Evolutionary conservation across 208 protist species (phyloP), one percentile per base, ranked within the genome.

Genomic region (Acanthamoeba sp.): DNA sequence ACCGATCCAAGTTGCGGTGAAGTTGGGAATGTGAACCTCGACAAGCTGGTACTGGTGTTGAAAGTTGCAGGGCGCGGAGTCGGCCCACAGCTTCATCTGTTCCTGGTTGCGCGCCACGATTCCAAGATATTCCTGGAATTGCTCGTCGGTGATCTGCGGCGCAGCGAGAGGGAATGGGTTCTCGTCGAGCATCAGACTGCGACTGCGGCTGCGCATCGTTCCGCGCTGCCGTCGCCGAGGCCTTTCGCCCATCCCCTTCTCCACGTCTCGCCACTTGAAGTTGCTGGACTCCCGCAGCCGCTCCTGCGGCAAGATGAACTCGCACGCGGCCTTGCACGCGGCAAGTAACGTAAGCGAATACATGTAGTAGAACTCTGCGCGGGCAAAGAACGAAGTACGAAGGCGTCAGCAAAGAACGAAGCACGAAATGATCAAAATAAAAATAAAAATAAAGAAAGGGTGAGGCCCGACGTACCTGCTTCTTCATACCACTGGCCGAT

Each of bases 331-430:
- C 52, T 91, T 91, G 62, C 85, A 91, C 1, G 59, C 6, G 20
- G 85, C 85, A 52, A 91, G 55, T 10, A 91, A 27, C 22, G 55
- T 45, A 3, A 91, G 34, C 32, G 85, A 91, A 45, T 91, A 91
- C 24, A 38, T 29, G n/a, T 73, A 91, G 57, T 91, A 71, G 55
- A 76, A 91, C 85, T 91, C 85, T 91, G 52, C 0, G 0, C 24
- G 2, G 45, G 20, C 48, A 52, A 52, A 20, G 48, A 52, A 1
- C 1, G 48, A 52, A 16, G 5, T 1, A 20, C 6, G 48, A 52
- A 50, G 5, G 14, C 38, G 7, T 20, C 7, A 34, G 0, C 12
- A 52, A 52, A 52, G 1, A 52, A 52, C 48, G 7, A 45, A 45
- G 20, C 32, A 29, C 29, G n/a, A 73, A 7, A 18, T 38, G n/a